Evolutionary conservation across 345 rosid species (phyloP).

Genomic region (Murraya paniculata): DNA sequence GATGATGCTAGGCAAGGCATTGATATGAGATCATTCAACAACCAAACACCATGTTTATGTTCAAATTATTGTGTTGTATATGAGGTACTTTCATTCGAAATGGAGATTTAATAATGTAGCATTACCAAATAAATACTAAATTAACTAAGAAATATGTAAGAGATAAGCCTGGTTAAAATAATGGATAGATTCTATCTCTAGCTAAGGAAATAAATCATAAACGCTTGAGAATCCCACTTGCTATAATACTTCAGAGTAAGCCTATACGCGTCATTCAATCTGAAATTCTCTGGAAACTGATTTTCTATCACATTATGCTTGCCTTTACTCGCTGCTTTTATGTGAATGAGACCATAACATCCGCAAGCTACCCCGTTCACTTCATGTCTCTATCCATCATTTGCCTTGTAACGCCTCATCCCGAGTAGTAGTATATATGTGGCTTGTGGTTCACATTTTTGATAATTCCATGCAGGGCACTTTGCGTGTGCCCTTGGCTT

Average conservation of each 20-base stretch:
- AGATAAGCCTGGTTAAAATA: too few relatives aligned
- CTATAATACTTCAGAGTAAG: background rate
- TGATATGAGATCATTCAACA: background rate
- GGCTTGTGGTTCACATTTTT: background rate
- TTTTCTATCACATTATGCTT: background rate
- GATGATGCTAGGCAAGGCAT: background rate
- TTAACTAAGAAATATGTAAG: too few relatives aligned
- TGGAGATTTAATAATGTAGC: too few relatives aligned
- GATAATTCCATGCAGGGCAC: slow-evolving; percentile 1
- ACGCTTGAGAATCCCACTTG: background rate
- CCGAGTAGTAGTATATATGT: background rate
- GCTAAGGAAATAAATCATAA: background rate
- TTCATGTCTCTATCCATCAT: background rate
- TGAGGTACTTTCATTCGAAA: background rate
- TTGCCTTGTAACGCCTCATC: slow-evolving; percentile 12
- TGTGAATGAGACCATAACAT: background rate
- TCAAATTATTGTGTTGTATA: too few relatives aligned
- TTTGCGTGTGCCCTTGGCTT: slow-evolving; percentile 17
- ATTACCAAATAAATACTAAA: too few relatives aligned
- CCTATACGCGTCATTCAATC: too few relatives aligned
- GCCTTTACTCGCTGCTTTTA: background rate
- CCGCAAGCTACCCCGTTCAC: background rate
- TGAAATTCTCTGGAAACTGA: background rate
- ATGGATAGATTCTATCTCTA: too few relatives aligned
- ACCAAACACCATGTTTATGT: background rate